Evolutionary conservation across 306 rosid species (phyloP).

Genomic region (Pyrus communis): DNA sequence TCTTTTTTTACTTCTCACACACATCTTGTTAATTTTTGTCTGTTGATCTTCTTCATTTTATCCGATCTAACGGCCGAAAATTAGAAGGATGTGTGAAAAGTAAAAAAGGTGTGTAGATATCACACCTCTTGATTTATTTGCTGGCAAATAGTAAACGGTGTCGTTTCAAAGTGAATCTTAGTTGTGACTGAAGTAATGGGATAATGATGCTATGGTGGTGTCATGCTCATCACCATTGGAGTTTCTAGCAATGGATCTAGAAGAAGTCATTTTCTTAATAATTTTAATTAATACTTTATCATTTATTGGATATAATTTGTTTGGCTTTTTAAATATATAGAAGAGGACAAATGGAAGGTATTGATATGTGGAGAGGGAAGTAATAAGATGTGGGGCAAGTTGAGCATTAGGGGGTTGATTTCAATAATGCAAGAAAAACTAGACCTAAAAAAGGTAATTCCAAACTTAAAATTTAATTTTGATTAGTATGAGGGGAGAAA

Average conservation of each 20-base stretch:
- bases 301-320: background rate
- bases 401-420: background rate
- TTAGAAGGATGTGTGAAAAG: too few relatives aligned
- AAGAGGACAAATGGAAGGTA: background rate
- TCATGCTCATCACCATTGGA: constrained; percentile 71
- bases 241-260: constrained; percentile 26
- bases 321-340: background rate
- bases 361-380: background rate
- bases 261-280: constrained; percentile 17
- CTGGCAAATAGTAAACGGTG: background rate
- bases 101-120: too few relatives aligned
- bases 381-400: background rate
- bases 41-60: too few relatives aligned
- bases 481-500: too few relatives aligned
- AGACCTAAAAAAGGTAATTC: background rate
- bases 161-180: background rate
- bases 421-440: background rate
- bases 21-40: too few relatives aligned
- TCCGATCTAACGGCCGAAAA: accelerated
- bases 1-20: too few relatives aligned
- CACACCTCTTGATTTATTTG: background rate
- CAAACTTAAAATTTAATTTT: too few relatives aligned
- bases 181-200: background rate
- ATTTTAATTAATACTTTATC: background rate
- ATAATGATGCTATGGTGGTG: constrained; percentile 70